A percentile compares a stretch with the other conserved stretches of the same genome.
phyloP scores from a whole-genome alignment of 805 yeast species.

The Metschnikowia orientalis region DNA sequence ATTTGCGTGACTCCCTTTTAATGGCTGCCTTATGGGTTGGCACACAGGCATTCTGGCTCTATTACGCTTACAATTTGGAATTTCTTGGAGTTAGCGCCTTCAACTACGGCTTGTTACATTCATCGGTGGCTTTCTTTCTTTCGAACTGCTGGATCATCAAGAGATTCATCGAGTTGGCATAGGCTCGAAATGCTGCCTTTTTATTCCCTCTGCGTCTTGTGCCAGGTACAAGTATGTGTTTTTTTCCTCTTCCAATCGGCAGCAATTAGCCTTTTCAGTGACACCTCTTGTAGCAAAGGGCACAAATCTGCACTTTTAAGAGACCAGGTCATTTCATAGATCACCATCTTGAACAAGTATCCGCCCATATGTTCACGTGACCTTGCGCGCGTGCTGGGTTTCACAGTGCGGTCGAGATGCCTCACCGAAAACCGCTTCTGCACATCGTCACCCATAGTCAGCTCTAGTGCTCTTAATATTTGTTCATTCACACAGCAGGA shows the following conservation, averaged over 20 bases:
- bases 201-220: too few species aligned
- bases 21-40: slow-evolving; percentile 57
- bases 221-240: too few species aligned
- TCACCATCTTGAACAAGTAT: neutral
- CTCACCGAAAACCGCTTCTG: neutral
- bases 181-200: neutral
- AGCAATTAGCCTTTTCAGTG: too few species aligned
- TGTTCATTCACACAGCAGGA: neutral
- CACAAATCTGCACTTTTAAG: too few species aligned
- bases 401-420: slow-evolving; percentile 8
- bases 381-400: neutral
- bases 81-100: slow-evolving; percentile 69
- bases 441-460: slow-evolving; percentile 1
- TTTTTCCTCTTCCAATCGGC: too few species aligned
- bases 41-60: slow-evolving; percentile 76
- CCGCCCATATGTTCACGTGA: slow-evolving; percentile 7
- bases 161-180: slow-evolving; percentile 40
- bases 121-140: slow-evolving; percentile 56
- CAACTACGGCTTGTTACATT: slow-evolving; percentile 50
- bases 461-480: neutral
- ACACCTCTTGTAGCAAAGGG: too few species aligned
- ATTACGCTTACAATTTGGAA: slow-evolving; percentile 72
- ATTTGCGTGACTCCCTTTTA: slow-evolving; percentile 31
- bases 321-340: too few species aligned
- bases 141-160: slow-evolving; percentile 60